A percentile compares a stretch with the other conserved stretches of the same genome.
Conservation (phyloP, 2,329 filamentous ascomycete genomes). For the Nothophaeocryptopus gaeumannii region DNA sequence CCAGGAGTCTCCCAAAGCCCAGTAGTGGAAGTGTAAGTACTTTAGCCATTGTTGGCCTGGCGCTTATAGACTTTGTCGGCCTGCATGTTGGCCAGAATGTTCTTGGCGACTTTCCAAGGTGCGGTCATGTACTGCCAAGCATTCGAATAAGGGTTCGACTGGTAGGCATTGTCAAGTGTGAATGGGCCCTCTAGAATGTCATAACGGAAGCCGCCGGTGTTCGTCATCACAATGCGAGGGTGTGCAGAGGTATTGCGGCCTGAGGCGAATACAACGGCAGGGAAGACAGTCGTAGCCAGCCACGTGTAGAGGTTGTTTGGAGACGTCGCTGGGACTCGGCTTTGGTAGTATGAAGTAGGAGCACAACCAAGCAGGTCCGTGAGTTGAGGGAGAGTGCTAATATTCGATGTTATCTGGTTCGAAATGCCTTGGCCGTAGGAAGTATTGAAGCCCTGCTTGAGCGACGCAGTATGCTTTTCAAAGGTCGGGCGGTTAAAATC, state of each 20-base stretch:
- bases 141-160: conserved; percentile 56
- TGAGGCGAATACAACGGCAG: conserved; percentile 53
- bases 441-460: conserved; percentile 19
- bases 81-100: conserved; percentile 25
- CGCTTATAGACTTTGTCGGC: conserved; percentile 26
- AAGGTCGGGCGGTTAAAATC: conserved; percentile 69
- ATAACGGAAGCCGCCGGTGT: conserved; percentile 61
- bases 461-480: conserved; percentile 55
- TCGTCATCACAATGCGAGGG: conserved; percentile 57
- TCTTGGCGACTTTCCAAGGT: conserved; percentile 21
- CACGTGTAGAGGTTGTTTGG: conserved; percentile 22
- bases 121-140: conserved; percentile 51
- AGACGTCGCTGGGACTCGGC: conserved; percentile 9
- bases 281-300: conserved; percentile 21
- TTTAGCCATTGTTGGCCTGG: conserved; percentile 8
- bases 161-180: conserved; percentile 54
- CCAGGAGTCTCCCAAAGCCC: conserved; percentile 41
- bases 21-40: conserved; percentile 15
- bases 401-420: conserved; percentile 16
- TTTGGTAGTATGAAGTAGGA: conserved; percentile 19
- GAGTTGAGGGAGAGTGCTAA: conserved; percentile 17
- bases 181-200: conserved; percentile 63
- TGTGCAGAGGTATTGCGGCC: conserved; percentile 44
- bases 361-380: conserved; percentile 18
- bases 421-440: conserved; percentile 20